Conservation (phyloP, 441 rosid genomes). For the Hura crepitans region DNA sequence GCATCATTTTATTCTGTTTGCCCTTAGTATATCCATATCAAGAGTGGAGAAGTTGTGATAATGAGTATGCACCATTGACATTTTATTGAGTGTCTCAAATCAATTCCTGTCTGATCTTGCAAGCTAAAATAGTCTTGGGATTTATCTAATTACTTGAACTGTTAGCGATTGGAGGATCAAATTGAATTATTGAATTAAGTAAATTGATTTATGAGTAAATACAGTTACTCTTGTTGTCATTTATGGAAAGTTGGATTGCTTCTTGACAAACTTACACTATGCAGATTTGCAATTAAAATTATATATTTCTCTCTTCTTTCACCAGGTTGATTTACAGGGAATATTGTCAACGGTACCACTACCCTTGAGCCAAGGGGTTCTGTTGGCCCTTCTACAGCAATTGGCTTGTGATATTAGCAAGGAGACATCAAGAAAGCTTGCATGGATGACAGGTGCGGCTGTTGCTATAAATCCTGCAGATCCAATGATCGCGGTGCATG, state of each 20-base stretch:
- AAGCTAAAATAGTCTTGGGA: too few relatives aligned
- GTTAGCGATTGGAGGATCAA: not conserved
- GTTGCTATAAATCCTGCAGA: slow-evolving; percentile 60
- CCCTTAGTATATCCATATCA: too few relatives aligned
- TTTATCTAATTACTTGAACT: too few relatives aligned
- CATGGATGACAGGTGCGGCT: slow-evolving; percentile 76
- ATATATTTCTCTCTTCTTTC: slow-evolving; percentile 11
- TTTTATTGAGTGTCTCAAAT: not conserved
- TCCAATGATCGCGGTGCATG: slow-evolving; percentile 54
- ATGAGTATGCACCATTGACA: not conserved
- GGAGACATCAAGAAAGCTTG: slow-evolving; percentile 44
- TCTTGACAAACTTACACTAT: not conserved
- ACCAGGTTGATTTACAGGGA: slow-evolving; percentile 58
- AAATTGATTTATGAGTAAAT: not conserved
- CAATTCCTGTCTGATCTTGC: too few relatives aligned
- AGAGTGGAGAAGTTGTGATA: too few relatives aligned
- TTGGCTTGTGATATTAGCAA: slow-evolving; percentile 62
- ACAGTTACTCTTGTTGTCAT: not conserved
- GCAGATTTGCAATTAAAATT: not conserved
- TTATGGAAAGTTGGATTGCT: not conserved
- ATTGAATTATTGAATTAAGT: not conserved
- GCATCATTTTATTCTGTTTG: not conserved
- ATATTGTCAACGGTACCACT: slow-evolving; percentile 44
- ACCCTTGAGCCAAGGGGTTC: slow-evolving; percentile 69
- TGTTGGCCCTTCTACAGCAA: slow-evolving; percentile 70